phyloP scores from a whole-genome alignment of 495 filamentous ascomycete genomes.

The Podospora bellae-mahoneyi region DNA sequence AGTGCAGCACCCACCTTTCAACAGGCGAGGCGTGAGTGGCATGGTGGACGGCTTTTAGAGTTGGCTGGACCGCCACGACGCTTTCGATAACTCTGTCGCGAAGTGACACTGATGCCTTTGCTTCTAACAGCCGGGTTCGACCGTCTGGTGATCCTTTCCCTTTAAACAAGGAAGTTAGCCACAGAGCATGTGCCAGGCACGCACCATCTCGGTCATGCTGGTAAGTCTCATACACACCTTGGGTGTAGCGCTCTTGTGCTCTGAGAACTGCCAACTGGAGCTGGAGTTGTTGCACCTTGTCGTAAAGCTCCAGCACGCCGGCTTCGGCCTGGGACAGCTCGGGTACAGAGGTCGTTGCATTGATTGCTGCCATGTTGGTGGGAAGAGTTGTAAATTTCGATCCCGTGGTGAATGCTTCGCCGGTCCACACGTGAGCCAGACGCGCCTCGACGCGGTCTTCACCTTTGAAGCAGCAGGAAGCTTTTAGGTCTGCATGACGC shows the following conservation, averaged over 20 bases:
- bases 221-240: not conserved
- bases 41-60: conserved; percentile 70
- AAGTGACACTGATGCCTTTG: conserved; percentile 63
- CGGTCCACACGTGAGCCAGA: not conserved
- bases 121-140: conserved; percentile 63
- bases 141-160: conserved; percentile 30
- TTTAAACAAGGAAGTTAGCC: not conserved
- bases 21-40: conserved; percentile 60
- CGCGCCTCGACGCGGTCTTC: not conserved
- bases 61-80: conserved; percentile 66
- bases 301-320: conserved; percentile 62
- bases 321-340: conserved; percentile 49
- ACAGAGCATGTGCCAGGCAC: not conserved
- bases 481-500: not conserved
- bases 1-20: conserved; percentile 56
- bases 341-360: not conserved
- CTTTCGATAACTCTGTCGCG: conserved; percentile 63
- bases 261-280: conserved; percentile 66
- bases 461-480: not conserved
- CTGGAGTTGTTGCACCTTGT: conserved; percentile 64
- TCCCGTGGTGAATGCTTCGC: not conserved
- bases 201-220: no score
- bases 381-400: not conserved
- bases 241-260: conserved; percentile 37
- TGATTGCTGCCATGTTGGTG: conserved; percentile 14